Conservation (phyloP, 2,329 filamentous ascomycete genomes). For the Apiospora kogelbergensis region DNA sequence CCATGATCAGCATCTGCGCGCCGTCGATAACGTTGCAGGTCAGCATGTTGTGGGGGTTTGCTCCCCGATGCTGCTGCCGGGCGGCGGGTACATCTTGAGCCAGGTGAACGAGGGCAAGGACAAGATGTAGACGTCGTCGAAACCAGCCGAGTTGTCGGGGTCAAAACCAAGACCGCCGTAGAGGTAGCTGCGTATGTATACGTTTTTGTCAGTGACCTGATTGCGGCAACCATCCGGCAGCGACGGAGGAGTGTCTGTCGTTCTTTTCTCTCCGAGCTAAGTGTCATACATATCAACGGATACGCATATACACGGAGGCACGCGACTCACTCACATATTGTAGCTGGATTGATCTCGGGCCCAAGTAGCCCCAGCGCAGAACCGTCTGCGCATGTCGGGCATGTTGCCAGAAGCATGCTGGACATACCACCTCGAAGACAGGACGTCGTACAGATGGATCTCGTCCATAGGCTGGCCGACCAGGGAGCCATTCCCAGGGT, state of each 20-base stretch:
- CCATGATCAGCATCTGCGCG: constrained; percentile 63
- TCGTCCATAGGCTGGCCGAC: constrained; percentile 44
- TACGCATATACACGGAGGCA: not conserved
- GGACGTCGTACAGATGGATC: constrained; percentile 61
- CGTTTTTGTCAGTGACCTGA: constrained; percentile 5
- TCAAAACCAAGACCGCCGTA: constrained; percentile 57
- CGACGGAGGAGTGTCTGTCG: too few species aligned
- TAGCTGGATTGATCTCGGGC: constrained; percentile 60
- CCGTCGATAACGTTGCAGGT: constrained; percentile 57
- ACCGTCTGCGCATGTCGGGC: constrained; percentile 54
- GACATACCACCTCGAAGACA: constrained; percentile 58
- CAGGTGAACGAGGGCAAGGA: constrained; percentile 63
- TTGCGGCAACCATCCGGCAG: too few species aligned
- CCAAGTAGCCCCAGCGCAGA: constrained; percentile 62
- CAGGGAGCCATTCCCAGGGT: constrained; percentile 48
- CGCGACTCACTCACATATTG: constrained; percentile 56
- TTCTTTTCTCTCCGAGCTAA: too few species aligned
- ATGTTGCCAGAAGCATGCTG: constrained; percentile 55
- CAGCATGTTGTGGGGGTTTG: constrained; percentile 52
- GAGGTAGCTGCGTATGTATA: constrained; percentile 46
- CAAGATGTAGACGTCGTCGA: constrained; percentile 63
- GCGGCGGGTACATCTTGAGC: constrained; percentile 51
- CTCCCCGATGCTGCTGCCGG: constrained; percentile 35
- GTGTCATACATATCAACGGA: not conserved
- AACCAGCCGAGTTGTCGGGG: constrained; percentile 47